Percentiles rank a stretch among this genome's conserved stretches.
phyloP scores from a whole-genome alignment of 2,329 filamentous ascomycete species.

The Cryphonectria radicalis region DNA sequence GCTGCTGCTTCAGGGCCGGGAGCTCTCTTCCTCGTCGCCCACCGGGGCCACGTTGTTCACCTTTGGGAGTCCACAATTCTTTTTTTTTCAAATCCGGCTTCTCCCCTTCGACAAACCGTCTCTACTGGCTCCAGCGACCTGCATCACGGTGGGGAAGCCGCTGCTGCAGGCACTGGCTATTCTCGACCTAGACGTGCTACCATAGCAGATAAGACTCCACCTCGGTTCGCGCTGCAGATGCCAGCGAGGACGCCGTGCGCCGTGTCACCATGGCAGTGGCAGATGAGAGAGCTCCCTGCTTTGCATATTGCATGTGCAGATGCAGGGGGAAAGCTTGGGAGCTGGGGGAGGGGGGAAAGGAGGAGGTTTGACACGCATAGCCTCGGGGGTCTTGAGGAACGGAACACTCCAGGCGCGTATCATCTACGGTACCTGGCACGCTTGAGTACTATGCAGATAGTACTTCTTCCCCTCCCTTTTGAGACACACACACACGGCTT shows the following conservation, averaged over 20 bases:
- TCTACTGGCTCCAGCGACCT: constrained; percentile 4
- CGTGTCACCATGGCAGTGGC: background rate
- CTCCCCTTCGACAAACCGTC: constrained; percentile 2
- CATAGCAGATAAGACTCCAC: background rate
- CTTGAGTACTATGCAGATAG: background rate
- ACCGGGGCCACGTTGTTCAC: constrained; percentile 14
- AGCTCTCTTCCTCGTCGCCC: background rate
- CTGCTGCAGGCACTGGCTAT: constrained; percentile 14
- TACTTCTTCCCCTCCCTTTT: background rate
- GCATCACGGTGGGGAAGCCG: constrained; percentile 8
- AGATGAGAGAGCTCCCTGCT: background rate
- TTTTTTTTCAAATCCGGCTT: constrained; percentile 9
- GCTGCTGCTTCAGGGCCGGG: background rate
- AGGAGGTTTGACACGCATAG: background rate
- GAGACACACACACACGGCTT: background rate
- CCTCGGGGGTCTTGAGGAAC: background rate
- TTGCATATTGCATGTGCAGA: background rate
- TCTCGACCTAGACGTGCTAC: background rate
- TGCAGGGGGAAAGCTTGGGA: too few species aligned
- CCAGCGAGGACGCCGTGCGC: constrained; percentile 3
- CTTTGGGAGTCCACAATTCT: constrained; percentile 7
- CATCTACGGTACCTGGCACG: background rate
- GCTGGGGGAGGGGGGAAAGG: too few species aligned
- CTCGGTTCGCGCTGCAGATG: constrained; percentile 7
- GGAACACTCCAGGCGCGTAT: background rate